Conservation (phyloP, 768 basidiomycete species). For the Pleurotus eryngii region DNA sequence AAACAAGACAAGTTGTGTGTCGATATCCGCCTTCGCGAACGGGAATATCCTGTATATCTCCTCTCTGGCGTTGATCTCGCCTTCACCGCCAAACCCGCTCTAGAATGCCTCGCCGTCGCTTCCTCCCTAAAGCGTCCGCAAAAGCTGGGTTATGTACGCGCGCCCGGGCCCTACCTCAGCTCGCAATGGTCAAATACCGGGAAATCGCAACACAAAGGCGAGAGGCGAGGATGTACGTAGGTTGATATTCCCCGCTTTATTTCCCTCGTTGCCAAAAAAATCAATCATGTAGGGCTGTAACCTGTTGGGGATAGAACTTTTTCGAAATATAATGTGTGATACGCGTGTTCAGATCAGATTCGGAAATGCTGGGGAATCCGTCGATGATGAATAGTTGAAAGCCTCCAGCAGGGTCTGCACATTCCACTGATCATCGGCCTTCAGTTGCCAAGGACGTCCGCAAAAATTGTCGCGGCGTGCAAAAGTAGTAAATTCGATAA, state of each 20-base stretch:
- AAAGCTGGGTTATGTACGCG: constrained; percentile 52
- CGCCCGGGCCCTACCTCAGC: constrained; percentile 14
- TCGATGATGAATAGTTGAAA: too few relatives aligned
- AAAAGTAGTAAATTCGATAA: too few relatives aligned
- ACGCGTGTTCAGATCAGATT: too few relatives aligned
- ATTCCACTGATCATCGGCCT: too few relatives aligned
- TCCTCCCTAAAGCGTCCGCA: constrained; percentile 54
- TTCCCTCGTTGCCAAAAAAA: too few relatives aligned
- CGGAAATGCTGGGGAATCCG: too few relatives aligned
- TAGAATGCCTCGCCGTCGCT: constrained; percentile 86
- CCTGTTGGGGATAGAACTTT: too few relatives aligned
- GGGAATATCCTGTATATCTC: constrained; percentile 81
- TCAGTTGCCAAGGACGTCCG: too few relatives aligned
- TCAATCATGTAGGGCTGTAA: too few relatives aligned
- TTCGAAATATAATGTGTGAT: too few relatives aligned
- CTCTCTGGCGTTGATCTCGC: constrained; percentile 35
- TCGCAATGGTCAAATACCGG: constrained; percentile 42
- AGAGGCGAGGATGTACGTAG: constrained; percentile 47
- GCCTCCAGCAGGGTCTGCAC: too few relatives aligned
- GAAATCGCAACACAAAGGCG: constrained; percentile 54
- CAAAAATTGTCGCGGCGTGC: too few relatives aligned
- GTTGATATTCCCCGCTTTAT: constrained; percentile 3
- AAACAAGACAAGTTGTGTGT: constrained; percentile 74
- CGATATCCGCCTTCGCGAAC: constrained; percentile 93
- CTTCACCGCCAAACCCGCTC: constrained; percentile 62